A percentile compares a stretch with the other conserved stretches of the same genome.
Conservation (phyloP, 805 yeast species). For the Groenewaldozyma salmanticensis region DNA sequence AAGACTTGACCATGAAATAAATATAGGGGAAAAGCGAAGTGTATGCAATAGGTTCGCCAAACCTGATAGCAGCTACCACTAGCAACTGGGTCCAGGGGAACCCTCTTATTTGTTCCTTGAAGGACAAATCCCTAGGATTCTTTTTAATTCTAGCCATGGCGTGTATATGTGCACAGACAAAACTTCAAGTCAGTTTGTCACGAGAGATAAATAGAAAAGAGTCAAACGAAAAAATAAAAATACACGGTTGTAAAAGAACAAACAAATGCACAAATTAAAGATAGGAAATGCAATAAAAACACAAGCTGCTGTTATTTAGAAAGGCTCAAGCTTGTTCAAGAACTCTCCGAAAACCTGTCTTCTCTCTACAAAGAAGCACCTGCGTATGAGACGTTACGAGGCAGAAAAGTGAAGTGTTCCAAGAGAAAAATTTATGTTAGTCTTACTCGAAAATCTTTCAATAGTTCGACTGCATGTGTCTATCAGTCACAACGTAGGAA, state of each 20-base stretch:
- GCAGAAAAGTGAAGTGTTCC: no score
- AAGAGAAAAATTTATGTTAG: no score
- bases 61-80: constrained; percentile 37
- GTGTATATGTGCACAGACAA: no score
- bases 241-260: not conserved
- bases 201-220: not conserved
- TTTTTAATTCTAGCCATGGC: constrained; percentile 1
- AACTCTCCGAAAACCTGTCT: no score
- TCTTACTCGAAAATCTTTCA: no score
- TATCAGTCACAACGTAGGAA: no score
- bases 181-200: no score
- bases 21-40: constrained; percentile 56
- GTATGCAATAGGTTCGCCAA: constrained; percentile 55
- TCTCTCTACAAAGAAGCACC: no score
- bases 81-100: constrained; percentile 45
- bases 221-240: not conserved
- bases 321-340: no score
- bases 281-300: not conserved
- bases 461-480: no score
- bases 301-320: no score
- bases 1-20: constrained; percentile 53
- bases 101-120: constrained; percentile 41
- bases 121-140: constrained; percentile 7
- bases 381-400: no score
- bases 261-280: not conserved